phyloP scores from a whole-genome alignment of 2,329 filamentous ascomycete species.

The Monilinia fructicola region DNA sequence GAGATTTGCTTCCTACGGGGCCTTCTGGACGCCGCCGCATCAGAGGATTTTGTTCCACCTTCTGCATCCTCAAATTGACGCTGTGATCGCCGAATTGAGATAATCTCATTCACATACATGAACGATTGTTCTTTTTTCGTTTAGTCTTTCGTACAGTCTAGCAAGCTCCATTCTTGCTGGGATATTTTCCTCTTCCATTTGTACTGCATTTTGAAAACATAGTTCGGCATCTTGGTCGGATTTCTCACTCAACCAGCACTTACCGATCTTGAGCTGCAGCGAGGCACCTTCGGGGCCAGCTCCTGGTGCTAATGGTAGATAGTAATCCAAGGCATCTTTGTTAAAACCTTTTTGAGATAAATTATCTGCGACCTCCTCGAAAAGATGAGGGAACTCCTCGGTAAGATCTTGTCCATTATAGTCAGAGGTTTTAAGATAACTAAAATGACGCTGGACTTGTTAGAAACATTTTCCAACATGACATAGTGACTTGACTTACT shows the following conservation, averaged over 20 bases:
- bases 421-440: conserved; percentile 66
- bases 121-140: conserved; percentile 74
- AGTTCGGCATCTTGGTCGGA: conserved; percentile 70
- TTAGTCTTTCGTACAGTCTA: conserved; percentile 77
- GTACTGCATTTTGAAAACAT: conserved; percentile 72
- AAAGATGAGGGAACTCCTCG: conserved; percentile 73
- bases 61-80: conserved; percentile 50
- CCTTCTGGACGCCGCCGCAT: conserved; percentile 22
- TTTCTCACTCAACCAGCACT: conserved; percentile 66
- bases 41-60: conserved; percentile 27
- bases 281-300: conserved; percentile 51
- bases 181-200: conserved; percentile 68
- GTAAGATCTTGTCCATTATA: conserved; percentile 51
- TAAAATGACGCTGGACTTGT: conserved; percentile 58
- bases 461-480: conserved; percentile 25
- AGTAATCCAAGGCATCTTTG: conserved; percentile 57
- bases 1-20: conserved; percentile 5
- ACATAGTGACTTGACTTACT: conserved; percentile 49
- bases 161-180: conserved; percentile 78
- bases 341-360: conserved; percentile 52
- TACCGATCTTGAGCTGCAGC: conserved; percentile 46
- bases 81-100: conserved; percentile 45
- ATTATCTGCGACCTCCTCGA: conserved; percentile 66
- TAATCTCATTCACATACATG: conserved; percentile 72
- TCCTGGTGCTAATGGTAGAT: conserved; percentile 53